These are phyloP conservation scores for Rhynchosporium graminicola DNA, from an alignment of 2,329 filamentous ascomycete genomes.

Conservation along the genomic window DNA sequence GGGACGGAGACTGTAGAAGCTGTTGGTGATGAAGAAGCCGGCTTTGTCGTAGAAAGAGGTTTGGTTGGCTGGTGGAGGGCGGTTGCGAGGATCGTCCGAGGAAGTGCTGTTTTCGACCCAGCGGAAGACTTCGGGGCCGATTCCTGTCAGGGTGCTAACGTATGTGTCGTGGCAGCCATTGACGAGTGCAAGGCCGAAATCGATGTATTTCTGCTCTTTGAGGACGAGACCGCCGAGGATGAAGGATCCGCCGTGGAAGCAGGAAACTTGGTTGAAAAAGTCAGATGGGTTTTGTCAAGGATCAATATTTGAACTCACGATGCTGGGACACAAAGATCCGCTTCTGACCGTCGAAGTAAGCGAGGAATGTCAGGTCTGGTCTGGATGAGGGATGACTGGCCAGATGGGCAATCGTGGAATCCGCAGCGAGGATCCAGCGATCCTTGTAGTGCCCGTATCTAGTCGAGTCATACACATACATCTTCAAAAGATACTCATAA, in stretches of 20 bases:
- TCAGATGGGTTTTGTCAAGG: neutral
- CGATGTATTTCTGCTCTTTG: constrained; percentile 62
- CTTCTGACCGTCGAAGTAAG: constrained; percentile 53
- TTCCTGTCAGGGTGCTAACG: constrained; percentile 62
- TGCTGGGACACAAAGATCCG: constrained; percentile 50
- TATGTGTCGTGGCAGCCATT: constrained; percentile 77
- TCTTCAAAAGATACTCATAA: constrained; percentile 91
- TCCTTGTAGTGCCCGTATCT: constrained; percentile 68
- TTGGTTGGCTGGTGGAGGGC: constrained; percentile 46
- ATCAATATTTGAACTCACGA: constrained; percentile 30
- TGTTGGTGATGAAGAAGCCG: constrained; percentile 70
- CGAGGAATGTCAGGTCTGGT: constrained; percentile 72
- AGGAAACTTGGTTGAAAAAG: constrained; percentile 57
- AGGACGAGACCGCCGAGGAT: constrained; percentile 77
- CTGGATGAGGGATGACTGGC: constrained; percentile 65
- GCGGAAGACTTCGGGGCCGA: constrained; percentile 73
- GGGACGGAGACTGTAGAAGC: constrained; percentile 69
- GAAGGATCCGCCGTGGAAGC: constrained; percentile 84
- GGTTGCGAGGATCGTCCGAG: constrained; percentile 45
- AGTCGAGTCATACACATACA: constrained; percentile 75
- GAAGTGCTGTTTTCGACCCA: constrained; percentile 55
- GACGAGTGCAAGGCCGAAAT: constrained; percentile 73
- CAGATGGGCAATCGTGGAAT: constrained; percentile 73
- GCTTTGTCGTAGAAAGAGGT: constrained; percentile 61
- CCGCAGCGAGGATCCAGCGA: constrained; percentile 72